Base-by-base conservation (phyloP, 1,284 basidiomycete species). In the Microbotryum lychnidis-dioicae region DNA sequence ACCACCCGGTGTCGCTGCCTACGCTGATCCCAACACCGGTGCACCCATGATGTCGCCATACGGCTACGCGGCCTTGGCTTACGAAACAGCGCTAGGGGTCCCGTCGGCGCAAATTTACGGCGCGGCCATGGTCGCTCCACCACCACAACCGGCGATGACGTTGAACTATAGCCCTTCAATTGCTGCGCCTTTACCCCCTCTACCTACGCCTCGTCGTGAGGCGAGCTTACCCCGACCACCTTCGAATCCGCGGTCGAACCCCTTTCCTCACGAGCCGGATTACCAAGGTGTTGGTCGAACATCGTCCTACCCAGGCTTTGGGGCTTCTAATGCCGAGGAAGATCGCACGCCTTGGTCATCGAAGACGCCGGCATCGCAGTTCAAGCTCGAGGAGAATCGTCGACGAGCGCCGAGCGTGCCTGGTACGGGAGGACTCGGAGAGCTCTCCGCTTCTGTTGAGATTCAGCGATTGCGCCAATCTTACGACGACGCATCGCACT, bases 381-480 rank as follows among this genome's bases (percentile, higher is more conserved):
- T 50, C 21, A 37, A 54, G 58, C 53, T 52, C 37, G 60, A 61
- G 14, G 63, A 64, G 31, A 54, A 46, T n/a, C 52, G 61, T 3
- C 45, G 65, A 31, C 6, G 61, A 31, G 63, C 66, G 16, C 45
- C 45, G 42, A 60, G 52, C 50, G 59, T 50, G 3, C 61, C 47
- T 53, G n/a, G 58, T 50, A 5, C 14, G 25, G 6, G 25, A 18
- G 6, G 25, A 45, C 45, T 47, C 12, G 49, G 52, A 27, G 65
- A 67, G 7, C 55, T 58, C 31, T 60, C 65, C 56, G 61, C 58
- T 51, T 44, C 48, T 49, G 54, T 58, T 23, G 57, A 56, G 1
- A 49, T 49, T 6, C 33, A 50, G 27, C 50, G 48, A 16, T 37
- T 42, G 25, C 29, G 58, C 27, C 31, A 56, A 8, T 20, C 23